Evolutionary conservation across 768 basidiomycete genomes (phyloP).

Genomic region (Boletus sp.): DNA sequence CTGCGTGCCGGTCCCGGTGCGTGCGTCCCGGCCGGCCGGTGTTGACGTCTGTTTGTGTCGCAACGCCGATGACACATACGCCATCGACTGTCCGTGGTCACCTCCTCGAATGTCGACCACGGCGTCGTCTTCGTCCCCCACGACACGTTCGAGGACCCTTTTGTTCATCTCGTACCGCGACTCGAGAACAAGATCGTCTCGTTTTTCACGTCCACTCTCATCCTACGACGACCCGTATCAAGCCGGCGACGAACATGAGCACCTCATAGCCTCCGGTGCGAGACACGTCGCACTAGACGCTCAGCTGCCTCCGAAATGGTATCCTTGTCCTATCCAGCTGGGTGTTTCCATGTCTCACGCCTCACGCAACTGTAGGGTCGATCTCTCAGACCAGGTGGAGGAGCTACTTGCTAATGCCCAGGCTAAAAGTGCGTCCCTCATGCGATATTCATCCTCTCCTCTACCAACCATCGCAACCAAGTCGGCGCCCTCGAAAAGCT

Average conservation of each 20-base stretch:
- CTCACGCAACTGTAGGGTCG: constrained; percentile 61
- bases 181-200: constrained; percentile 49
- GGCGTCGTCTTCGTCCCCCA: constrained; percentile 35
- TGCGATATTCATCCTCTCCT: constrained; percentile 7
- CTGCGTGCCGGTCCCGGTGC: not conserved
- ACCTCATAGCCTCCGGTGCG: constrained; percentile 47
- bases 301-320: constrained; percentile 87
- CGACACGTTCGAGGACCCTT: constrained; percentile 84
- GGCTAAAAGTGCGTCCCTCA: constrained; percentile 65
- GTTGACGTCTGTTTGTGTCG: constrained; percentile 24
- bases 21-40: constrained; percentile 7
- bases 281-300: constrained; percentile 53
- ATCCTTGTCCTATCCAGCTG: constrained; percentile 2
- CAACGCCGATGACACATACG: constrained; percentile 17
- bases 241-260: constrained; percentile 55
- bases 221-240: constrained; percentile 47
- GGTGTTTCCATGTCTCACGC: constrained; percentile 12
- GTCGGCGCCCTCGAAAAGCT: constrained; percentile 90
- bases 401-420: constrained; percentile 65
- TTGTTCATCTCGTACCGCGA: constrained; percentile 94
- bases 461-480: constrained; percentile 34
- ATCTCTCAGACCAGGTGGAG: constrained; percentile 86
- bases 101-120: constrained; percentile 31
- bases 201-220: constrained; percentile 40
- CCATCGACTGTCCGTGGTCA: constrained; percentile 11